A percentile compares a stretch with the other conserved stretches of the same genome.
Conservation (phyloP, 164 flowering plant genomes). For the Litsea cubeba region DNA sequence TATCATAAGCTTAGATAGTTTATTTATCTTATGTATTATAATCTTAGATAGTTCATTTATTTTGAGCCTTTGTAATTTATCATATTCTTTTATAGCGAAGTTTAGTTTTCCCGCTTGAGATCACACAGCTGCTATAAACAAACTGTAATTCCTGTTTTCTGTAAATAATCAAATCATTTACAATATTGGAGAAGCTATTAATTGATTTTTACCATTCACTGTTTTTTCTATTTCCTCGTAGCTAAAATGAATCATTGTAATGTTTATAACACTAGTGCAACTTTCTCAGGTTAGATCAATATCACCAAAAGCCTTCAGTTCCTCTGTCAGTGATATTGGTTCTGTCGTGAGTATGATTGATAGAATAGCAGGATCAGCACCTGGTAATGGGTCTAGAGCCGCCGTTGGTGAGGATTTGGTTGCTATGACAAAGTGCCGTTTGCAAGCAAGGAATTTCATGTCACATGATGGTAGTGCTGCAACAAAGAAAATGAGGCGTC, state of each 20-base stretch:
- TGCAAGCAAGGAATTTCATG: conserved; percentile 68
- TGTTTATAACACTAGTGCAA: background rate
- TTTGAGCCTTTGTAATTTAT: too few species aligned
- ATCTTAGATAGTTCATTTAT: too few species aligned
- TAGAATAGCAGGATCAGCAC: conserved; percentile 85
- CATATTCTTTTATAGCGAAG: too few species aligned
- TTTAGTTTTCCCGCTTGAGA: background rate
- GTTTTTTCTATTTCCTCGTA: background rate
- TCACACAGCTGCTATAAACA: background rate
- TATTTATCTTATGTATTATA: too few species aligned
- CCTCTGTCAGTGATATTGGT: conserved; percentile 72
- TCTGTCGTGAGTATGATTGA: conserved; percentile 88
- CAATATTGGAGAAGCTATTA: background rate
- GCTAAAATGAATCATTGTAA: background rate
- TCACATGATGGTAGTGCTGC: conserved; percentile 61
- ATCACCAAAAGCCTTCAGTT: conserved; percentile 56
- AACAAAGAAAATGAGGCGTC: conserved; percentile 71
- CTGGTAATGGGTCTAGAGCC: conserved; percentile 92
- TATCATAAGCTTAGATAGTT: too few species aligned
- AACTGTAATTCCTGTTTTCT: background rate
- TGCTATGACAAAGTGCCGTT: conserved; percentile 87
- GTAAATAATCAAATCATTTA: background rate
- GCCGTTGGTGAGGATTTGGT: conserved; percentile 97
- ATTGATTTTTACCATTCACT: background rate
- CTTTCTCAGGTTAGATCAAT: conserved; percentile 63